Base-by-base conservation (phyloP, 2,329 filamentous ascomycete species). In the Aphanoascus verrucosus region DNA sequence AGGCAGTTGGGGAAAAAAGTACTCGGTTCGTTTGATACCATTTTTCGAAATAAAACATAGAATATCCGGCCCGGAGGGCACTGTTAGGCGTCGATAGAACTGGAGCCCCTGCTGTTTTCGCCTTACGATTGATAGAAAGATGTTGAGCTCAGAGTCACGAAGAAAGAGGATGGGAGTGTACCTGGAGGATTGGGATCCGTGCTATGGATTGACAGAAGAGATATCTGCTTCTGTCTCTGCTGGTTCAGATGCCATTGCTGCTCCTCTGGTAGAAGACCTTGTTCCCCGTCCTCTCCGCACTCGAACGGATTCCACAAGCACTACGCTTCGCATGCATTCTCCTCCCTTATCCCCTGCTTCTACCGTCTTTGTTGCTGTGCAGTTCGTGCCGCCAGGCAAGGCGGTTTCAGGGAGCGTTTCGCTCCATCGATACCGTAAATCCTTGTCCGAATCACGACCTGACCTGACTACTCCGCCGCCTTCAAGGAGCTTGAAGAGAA, bases 371-470 rank as follows among this genome's bases (percentile, higher is more conserved):
- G 58, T 58, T 35, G 57, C 55, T 14, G 32, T 58, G n/a, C 54
- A 50, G n/a, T n/a, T 35, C 31, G 20, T 20, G 23, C 47, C 46
- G 3, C 53, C 37, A 32, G 28, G 42, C 7, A 35, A 43, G 34
- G 20, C 38, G 40, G 49, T 49, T 7, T 42, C 50, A 9, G 52
- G 55, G 4, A 47, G 56, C 12, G 54, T 60, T 38, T 59, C 58
- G 1, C 52, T 58, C 1, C 58, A 60, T 46, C 52, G 57, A 37
- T 60, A 60, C 48, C 57, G 58, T 44, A 57, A 54, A 52, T 57
- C 55, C 9, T 44, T 60, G 14, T 60, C 58, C 7, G 43, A 35
- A 14, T 48, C 54, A 8, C 32, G 50, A 3, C 42, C 44, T 3
- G 49, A 59, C 11, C 23, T 28, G 35, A 40, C 44, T 12, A 40